Conservation (phyloP, 768 basidiomycete genomes). For the Suillus lakei region DNA sequence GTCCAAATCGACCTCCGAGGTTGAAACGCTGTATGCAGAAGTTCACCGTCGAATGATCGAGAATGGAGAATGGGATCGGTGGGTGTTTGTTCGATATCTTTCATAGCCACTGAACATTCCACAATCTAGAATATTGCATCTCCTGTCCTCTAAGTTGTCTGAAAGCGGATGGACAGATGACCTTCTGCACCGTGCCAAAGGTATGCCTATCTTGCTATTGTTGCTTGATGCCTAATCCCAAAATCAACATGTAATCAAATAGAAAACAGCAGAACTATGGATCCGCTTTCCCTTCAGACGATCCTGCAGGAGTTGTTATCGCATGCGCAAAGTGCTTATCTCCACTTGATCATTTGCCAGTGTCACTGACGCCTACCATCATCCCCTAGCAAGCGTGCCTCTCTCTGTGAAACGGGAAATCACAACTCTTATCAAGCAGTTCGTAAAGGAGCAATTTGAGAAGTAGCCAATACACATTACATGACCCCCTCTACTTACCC, state of each 20-base stretch:
- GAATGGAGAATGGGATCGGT: conserved; percentile 82
- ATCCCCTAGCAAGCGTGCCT: conserved; percentile 49
- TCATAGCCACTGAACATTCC: conserved; percentile 8
- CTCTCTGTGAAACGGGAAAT: conserved; percentile 56
- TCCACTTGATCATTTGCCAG: neutral
- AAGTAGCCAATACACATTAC: conserved; percentile 25
- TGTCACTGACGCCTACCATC: conserved; percentile 8
- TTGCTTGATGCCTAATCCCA: neutral
- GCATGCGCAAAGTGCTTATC: conserved; percentile 47
- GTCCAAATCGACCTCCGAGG: conserved; percentile 29
- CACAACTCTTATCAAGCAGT: conserved; percentile 53
- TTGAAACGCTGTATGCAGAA: conserved; percentile 40
- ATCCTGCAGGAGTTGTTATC: conserved; percentile 51
- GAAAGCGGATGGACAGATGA: conserved; percentile 75
- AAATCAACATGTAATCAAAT: neutral
- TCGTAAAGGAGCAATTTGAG: conserved; percentile 63
- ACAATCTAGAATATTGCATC: conserved; percentile 50
- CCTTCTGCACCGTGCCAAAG: conserved; percentile 61
- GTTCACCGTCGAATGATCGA: conserved; percentile 68
- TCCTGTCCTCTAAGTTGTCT: conserved; percentile 58
- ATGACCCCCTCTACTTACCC: neutral
- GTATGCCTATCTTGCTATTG: conserved; percentile 38
- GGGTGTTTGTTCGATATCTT: conserved; percentile 11
- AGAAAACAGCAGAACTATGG: conserved; percentile 56
- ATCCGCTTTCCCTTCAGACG: conserved; percentile 49